phyloP scores from a whole-genome alignment of 2,329 filamentous ascomycete species.

The Trichoderma afroharzianum region DNA sequence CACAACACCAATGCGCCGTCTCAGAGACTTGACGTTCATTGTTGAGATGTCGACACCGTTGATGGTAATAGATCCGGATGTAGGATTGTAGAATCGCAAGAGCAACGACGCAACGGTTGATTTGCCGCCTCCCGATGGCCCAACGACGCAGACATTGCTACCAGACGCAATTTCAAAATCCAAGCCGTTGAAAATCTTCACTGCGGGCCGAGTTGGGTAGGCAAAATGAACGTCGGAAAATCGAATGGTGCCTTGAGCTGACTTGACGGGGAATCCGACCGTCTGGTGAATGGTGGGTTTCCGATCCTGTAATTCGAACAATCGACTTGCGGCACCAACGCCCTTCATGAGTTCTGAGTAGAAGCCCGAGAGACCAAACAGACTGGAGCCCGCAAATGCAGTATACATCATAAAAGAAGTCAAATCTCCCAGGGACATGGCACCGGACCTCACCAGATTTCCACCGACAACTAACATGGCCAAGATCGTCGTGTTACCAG shows the following conservation, averaged over 20 bases:
- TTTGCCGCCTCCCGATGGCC: conserved; percentile 93
- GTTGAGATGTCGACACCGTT: conserved; percentile 76
- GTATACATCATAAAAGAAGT: conserved; percentile 99
- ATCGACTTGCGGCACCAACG: conserved; percentile 88
- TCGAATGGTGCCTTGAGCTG: conserved; percentile 81
- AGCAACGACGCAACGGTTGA: conserved; percentile 91
- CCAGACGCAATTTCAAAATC: conserved; percentile 90
- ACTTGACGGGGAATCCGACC: conserved; percentile 71
- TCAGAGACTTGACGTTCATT: conserved; percentile 91
- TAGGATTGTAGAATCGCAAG: conserved; percentile 86
- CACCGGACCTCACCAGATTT: conserved; percentile 79
- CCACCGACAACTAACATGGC: conserved; percentile 87
- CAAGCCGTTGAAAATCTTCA: conserved; percentile 84
- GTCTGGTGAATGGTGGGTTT: conserved; percentile 84
- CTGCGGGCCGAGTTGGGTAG: conserved; percentile 90
- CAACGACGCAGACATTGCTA: conserved; percentile 93
- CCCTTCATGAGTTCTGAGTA: conserved; percentile 99
- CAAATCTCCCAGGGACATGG: conserved; percentile 85
- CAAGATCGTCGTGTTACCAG: conserved; percentile 95
- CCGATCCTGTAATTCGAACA: conserved; percentile 94
- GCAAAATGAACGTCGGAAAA: conserved; percentile 85
- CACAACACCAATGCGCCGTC: conserved; percentile 90
- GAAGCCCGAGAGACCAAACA: conserved; percentile 92
- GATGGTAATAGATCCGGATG: conserved; percentile 71
- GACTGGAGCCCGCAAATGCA: conserved; percentile 76